Conservation (phyloP, 495 filamentous ascomycete genomes). For the Podospora tetraspora region DNA sequence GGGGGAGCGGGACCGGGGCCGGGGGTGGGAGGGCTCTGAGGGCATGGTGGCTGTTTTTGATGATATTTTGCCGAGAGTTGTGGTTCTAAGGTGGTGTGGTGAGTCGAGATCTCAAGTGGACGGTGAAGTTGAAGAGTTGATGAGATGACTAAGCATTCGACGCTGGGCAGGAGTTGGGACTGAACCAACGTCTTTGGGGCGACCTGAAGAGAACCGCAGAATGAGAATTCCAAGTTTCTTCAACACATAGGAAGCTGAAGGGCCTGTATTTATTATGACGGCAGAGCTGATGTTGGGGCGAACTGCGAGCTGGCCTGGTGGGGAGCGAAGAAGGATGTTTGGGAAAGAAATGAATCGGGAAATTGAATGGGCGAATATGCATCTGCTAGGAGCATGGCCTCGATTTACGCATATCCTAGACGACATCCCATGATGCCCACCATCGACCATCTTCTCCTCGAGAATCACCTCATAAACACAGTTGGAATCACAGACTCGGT, state of each 20-base stretch:
- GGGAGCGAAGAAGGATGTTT: not conserved
- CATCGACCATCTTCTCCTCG: not conserved
- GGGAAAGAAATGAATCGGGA: not conserved
- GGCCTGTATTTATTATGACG: not conserved
- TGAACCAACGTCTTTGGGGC: not conserved
- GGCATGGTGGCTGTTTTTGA: not conserved
- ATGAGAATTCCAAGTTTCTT: not conserved
- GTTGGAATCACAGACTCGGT: not conserved
- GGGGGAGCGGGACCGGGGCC: not conserved
- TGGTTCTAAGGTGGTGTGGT: not conserved
- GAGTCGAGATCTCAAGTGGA: not conserved
- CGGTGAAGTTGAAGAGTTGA: not conserved
- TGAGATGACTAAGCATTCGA: not conserved
- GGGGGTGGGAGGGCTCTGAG: not conserved
- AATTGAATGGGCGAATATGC: not conserved
- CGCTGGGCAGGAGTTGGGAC: not conserved
- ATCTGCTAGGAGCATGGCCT: not conserved
- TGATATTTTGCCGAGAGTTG: not conserved
- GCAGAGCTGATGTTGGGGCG: not conserved
- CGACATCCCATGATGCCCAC: not conserved
- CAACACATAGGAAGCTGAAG: not conserved
- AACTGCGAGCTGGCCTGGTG: not conserved
- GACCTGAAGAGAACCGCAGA: not conserved
- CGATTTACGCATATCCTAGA: not conserved
- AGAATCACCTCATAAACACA: not conserved